Evolutionary conservation across 2,329 filamentous ascomycete species (phyloP).

Genomic region (Pseudogymnoascus pannorum): DNA sequence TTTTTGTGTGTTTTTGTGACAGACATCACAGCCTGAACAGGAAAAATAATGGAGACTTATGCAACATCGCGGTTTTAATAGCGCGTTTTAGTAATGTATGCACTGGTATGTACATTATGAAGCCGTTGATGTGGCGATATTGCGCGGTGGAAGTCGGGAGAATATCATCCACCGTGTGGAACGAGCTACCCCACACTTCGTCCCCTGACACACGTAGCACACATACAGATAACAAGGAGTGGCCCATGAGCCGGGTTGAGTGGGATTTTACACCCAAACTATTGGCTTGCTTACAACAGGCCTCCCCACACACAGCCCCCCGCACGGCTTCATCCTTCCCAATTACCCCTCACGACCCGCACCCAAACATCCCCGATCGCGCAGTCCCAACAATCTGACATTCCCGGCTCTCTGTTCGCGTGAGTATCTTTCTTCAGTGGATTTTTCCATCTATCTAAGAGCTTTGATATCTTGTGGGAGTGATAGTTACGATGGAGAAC

Average conservation of each 20-base stretch:
- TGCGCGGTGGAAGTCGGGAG: background rate
- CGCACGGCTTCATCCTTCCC: background rate
- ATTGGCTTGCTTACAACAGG: background rate
- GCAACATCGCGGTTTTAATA: background rate
- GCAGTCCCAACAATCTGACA: background rate
- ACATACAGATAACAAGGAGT: background rate
- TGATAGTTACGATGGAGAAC: background rate
- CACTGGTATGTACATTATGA: background rate
- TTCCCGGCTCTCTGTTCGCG: background rate
- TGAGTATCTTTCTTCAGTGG: background rate
- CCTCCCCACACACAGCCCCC: background rate
- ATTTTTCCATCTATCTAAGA: background rate
- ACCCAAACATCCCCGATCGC: background rate
- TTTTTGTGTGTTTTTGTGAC: background rate
- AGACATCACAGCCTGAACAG: background rate
- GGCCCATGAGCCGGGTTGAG: background rate
- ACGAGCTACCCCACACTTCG: background rate
- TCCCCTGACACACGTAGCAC: too few relatives aligned
- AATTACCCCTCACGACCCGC: background rate
- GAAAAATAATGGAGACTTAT: background rate
- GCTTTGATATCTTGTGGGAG: background rate
- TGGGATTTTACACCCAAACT: background rate
- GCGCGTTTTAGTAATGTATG: background rate
- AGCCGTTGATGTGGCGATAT: background rate
- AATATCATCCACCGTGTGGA: background rate